phyloP scores from a whole-genome alignment of 257 asterid genomes.

The Jacaranda mimosifolia region DNA sequence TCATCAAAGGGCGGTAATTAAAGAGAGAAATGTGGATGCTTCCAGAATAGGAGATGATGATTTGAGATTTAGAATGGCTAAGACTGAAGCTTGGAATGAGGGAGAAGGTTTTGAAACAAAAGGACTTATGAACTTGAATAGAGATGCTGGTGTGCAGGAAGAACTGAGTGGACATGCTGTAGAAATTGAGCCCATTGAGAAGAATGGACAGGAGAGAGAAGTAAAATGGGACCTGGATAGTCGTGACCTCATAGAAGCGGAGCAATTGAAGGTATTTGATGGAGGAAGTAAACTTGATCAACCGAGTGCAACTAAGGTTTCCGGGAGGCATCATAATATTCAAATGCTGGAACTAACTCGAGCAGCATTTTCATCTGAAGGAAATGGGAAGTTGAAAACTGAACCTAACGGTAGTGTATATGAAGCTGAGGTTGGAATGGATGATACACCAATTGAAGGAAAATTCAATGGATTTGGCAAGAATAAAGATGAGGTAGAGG shows the following conservation, averaged over 20 bases:
- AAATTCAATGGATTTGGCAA: constrained; percentile 39
- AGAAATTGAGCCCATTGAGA: constrained; percentile 44
- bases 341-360: constrained; percentile 42
- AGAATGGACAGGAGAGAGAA: constrained; percentile 40
- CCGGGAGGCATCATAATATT: constrained; percentile 38
- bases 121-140: constrained; percentile 34
- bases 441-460: constrained; percentile 44
- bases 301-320: constrained; percentile 35
- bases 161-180: constrained; percentile 41
- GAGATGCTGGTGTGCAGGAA: constrained; percentile 45
- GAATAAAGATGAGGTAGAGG: constrained; percentile 46
- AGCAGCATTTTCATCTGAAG: constrained; percentile 45
- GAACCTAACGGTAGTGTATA: constrained; percentile 33
- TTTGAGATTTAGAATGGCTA: constrained; percentile 37
- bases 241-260: constrained; percentile 40
- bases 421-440: constrained; percentile 40
- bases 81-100: constrained; percentile 34
- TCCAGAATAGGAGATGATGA: constrained; percentile 33
- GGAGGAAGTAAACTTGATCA: constrained; percentile 34
- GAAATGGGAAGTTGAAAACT: constrained; percentile 40
- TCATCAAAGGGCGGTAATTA: constrained; percentile 38
- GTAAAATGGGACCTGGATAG: constrained; percentile 39
- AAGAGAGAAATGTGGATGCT: constrained; percentile 43
- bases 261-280: constrained; percentile 41
- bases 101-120: constrained; percentile 39